Evolutionary conservation across 352 stramenopile species (phyloP), one percentile per base, ranked within the genome.

Genomic region (Globisporangium lucens): DNA sequence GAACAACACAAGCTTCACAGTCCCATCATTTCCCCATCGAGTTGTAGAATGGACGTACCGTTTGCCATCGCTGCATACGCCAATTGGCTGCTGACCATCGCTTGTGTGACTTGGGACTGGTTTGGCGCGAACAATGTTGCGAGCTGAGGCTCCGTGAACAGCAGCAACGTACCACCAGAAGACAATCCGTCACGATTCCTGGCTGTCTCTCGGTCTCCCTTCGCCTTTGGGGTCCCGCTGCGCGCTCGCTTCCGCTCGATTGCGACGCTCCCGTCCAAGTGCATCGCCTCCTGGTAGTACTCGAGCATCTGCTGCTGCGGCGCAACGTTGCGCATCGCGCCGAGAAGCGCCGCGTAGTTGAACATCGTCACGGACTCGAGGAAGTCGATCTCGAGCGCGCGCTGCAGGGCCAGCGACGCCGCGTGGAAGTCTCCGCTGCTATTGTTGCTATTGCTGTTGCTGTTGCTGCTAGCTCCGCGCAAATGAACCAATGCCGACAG

Each of bases 291-390:
- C 7, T 68, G 41, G 27, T 79, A 77, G 47, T 77, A 83, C 68
- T 81, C 67, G 0, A 95, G 80, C 74, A 93, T 80, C 58, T 89
- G 75, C 47, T 89, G 78, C 64, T 91, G 74, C 2, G 75, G 73
- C 2, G 77, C 68, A 35, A 67, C 72, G 55, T 82, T 85, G 12
- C 51, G 61, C 75, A 91, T 83, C 0, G 51, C 57, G 15, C 78
- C 73, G 52, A 95, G 77, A 41, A 94, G 72, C 41, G 89, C 60
- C 0, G 83, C 79, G 55, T 93, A 91, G 67, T 95, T 91, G 58
- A 88, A 86, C 53, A 94, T 71, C 10, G 83, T 76, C 10, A 63
- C 56, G 0, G 72, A 72, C n/a, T 89, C 68, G 10, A 69, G 69
- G 58, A 76, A 75, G 13, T 93, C 78, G 22, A 94, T 73, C 46